These are phyloP conservation scores for Collybia mongolica DNA, from an alignment of 768 basidiomycete species.

Conservation along the genomic window DNA sequence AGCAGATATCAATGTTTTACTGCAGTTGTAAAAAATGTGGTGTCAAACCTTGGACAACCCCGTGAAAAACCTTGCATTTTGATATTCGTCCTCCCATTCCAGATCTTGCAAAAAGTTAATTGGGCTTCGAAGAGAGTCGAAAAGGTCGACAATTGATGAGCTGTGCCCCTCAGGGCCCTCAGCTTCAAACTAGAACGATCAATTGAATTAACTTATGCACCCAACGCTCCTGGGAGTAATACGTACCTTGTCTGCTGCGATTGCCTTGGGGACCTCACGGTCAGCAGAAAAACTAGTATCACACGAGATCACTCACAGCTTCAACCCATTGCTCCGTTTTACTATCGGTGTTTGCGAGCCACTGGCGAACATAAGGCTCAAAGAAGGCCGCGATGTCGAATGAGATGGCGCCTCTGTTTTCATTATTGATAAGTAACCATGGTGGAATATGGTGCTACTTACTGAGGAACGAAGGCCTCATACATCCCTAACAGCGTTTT, in stretches of 20 bases:
- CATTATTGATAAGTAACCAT: slow-evolving; percentile 4
- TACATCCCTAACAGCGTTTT: slow-evolving; percentile 79
- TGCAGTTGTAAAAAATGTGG: not conserved
- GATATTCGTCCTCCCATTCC: slow-evolving; percentile 89
- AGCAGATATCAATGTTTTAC: not conserved
- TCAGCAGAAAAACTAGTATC: slow-evolving; percentile 2
- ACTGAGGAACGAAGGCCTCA: slow-evolving; percentile 79
- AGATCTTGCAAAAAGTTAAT: slow-evolving; percentile 86
- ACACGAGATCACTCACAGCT: slow-evolving; percentile 52
- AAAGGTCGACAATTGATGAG: slow-evolving; percentile 96
- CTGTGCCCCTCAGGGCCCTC: slow-evolving; percentile 82
- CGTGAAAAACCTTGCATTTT: slow-evolving; percentile 89
- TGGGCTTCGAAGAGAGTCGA: slow-evolving; percentile 90
- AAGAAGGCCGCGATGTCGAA: slow-evolving; percentile 81
- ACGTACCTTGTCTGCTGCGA: slow-evolving; percentile 63
- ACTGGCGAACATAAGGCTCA: slow-evolving; percentile 83
- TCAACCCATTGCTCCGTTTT: slow-evolving; percentile 96
- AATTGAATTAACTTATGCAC: slow-evolving; percentile 2
- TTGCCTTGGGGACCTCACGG: slow-evolving; percentile 43
- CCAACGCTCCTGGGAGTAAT: not conserved
- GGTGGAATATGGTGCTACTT: slow-evolving; percentile 22
- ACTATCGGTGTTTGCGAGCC: slow-evolving; percentile 84
- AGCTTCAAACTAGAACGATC: slow-evolving; percentile 61
- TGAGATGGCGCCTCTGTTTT: slow-evolving; percentile 47
- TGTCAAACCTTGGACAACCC: slow-evolving; percentile 75